Evolutionary conservation across 164 flowering plant genomes (phyloP).

Genomic region (Nelumbo lutea): DNA sequence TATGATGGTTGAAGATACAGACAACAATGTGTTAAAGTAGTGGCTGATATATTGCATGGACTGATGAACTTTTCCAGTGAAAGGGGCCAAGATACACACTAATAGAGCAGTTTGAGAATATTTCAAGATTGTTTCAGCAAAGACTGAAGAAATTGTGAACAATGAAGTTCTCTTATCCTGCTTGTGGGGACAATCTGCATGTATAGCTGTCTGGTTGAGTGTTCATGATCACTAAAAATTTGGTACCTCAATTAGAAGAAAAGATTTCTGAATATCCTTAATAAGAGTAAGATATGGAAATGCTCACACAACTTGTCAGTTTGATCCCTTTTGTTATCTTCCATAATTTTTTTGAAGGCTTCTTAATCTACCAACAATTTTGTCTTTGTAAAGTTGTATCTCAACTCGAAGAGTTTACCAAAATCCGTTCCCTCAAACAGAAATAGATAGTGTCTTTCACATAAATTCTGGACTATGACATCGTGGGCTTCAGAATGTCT

Average conservation of each 20-base stretch:
- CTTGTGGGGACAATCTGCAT: not conserved
- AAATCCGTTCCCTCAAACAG: not conserved
- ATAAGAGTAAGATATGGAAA: not conserved
- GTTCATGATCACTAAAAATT: not conserved
- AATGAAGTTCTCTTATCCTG: not conserved
- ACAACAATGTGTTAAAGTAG: too few relatives aligned
- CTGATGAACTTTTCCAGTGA: too few relatives aligned
- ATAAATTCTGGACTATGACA: not conserved
- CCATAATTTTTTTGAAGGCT: not conserved
- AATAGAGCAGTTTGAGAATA: too few relatives aligned
- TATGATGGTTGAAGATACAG: not conserved
- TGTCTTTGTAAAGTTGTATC: not conserved
- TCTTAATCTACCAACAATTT: not conserved
- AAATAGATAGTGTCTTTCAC: not conserved
- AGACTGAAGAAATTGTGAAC: not conserved
- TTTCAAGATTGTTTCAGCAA: not conserved
- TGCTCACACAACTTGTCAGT: not conserved
- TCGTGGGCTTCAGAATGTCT: not conserved
- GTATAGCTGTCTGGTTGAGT: not conserved
- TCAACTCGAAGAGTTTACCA: not conserved
- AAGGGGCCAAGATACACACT: too few relatives aligned
- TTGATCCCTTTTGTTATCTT: not conserved
- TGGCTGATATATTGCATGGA: too few relatives aligned
- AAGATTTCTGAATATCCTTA: not conserved
- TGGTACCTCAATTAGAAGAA: not conserved